Conservation (phyloP, 2,329 filamentous ascomycete species). For the Myotisia sp. region DNA sequence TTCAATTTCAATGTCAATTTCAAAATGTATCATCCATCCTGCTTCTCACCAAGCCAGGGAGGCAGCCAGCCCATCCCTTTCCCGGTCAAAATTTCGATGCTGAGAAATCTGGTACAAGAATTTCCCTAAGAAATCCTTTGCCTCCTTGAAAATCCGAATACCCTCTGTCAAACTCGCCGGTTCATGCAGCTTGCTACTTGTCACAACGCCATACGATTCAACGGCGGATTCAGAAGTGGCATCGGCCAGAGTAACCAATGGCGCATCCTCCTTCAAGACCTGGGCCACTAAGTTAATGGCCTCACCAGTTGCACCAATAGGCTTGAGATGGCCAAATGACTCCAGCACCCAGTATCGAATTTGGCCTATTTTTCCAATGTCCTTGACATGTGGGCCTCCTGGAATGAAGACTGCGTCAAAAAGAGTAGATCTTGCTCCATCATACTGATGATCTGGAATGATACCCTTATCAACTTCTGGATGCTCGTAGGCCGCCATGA, state of each 20-base stretch:
- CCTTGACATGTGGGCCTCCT: slow-evolving; percentile 42
- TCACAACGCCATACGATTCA: slow-evolving; percentile 67
- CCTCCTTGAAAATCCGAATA: slow-evolving; percentile 50
- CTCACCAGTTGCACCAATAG: slow-evolving; percentile 62
- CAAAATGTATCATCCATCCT: not conserved
- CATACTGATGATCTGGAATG: slow-evolving; percentile 60
- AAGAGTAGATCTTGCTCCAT: slow-evolving; percentile 61
- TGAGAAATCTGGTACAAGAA: slow-evolving; percentile 56
- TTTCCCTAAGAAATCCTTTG: slow-evolving; percentile 53
- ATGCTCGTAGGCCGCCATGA: slow-evolving; percentile 48
- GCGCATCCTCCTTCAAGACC: slow-evolving; percentile 27
- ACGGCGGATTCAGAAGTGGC: slow-evolving; percentile 38
- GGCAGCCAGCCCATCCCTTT: slow-evolving; percentile 53
- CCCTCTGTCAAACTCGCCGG: slow-evolving; percentile 48
- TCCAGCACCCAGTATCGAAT: slow-evolving; percentile 65
- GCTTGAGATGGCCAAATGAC: slow-evolving; percentile 68
- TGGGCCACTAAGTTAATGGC: slow-evolving; percentile 49
- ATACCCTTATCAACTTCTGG: slow-evolving; percentile 22
- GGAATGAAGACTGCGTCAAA: slow-evolving; percentile 68
- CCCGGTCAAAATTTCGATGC: slow-evolving; percentile 61
- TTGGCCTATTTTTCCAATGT: slow-evolving; percentile 54
- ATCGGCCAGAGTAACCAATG: slow-evolving; percentile 36
- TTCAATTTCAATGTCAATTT: too few relatives aligned
- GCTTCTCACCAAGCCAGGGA: slow-evolving; percentile 52
- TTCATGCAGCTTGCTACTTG: slow-evolving; percentile 39